Percentiles rank a stretch among this genome's conserved stretches.
phyloP scores from a whole-genome alignment of 768 basidiomycete genomes.

The Tylopilus felleus region DNA sequence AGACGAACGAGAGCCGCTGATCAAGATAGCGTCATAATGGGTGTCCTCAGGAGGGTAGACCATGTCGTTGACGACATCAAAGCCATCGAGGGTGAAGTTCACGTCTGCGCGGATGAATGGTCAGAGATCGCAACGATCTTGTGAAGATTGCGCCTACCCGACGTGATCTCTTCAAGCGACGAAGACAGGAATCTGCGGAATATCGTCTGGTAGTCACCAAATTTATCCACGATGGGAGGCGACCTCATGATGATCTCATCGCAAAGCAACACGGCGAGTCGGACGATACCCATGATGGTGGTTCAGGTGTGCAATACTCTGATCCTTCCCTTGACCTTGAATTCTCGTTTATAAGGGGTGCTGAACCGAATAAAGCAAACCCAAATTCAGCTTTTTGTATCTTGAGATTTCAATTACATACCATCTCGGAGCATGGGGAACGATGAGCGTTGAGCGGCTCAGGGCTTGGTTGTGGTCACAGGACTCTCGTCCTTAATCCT shows the following conservation, averaged over 20 bases:
- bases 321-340: no score
- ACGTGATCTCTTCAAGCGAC: conserved; percentile 21
- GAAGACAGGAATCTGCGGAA: conserved; percentile 45
- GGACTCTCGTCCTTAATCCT: no score
- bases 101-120: conserved; percentile 1
- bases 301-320: not conserved
- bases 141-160: conserved; percentile 9
- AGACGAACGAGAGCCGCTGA: conserved; percentile 78
- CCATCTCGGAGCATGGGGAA: no score
- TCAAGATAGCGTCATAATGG: conserved; percentile 64
- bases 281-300: not conserved
- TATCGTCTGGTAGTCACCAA: conserved; percentile 57
- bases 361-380: no score
- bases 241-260: not conserved
- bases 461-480: no score
- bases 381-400: no score
- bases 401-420: no score
- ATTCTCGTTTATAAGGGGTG: no score
- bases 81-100: conserved; percentile 58
- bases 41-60: conserved; percentile 52
- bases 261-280: not conserved
- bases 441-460: no score
- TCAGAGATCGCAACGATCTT: not conserved
- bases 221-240: conserved; percentile 29
- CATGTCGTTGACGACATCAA: conserved; percentile 58